Conservation (phyloP, 1,284 basidiomycete genomes). For the Earliella scabrosa region DNA sequence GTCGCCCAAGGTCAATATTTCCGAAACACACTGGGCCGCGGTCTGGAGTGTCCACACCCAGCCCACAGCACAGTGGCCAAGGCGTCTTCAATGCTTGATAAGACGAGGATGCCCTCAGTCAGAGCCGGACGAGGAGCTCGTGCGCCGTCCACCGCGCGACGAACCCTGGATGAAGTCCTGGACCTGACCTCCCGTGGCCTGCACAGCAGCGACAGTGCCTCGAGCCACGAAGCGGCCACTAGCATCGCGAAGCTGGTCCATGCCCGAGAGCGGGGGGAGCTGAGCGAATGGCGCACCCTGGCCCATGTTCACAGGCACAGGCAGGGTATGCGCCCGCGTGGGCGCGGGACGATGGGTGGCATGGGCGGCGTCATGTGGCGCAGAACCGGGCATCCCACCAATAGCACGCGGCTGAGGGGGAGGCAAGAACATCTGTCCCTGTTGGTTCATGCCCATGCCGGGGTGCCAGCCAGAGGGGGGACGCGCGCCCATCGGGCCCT, state of each 20-base stretch:
- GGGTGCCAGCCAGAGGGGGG: slow-evolving; percentile 10
- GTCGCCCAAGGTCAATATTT: neutral
- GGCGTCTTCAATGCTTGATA: slow-evolving; percentile 1
- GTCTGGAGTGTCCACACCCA: slow-evolving; percentile 1
- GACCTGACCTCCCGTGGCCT: neutral
- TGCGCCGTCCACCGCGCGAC: slow-evolving; percentile 9
- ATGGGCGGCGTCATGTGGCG: neutral
- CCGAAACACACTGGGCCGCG: slow-evolving; percentile 6
- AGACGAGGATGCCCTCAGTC: slow-evolving; percentile 1
- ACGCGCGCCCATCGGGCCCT: slow-evolving; percentile 9
- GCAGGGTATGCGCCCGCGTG: slow-evolving; percentile 11
- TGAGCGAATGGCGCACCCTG: neutral
- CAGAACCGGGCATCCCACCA: neutral
- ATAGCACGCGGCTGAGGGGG: slow-evolving; percentile 3
- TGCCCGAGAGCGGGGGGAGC: slow-evolving; percentile 1
- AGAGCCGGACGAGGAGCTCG: slow-evolving; percentile 16
- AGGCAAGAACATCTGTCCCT: slow-evolving; percentile 9
- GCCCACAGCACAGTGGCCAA: slow-evolving; percentile 2
- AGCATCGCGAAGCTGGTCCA: slow-evolving; percentile 6
- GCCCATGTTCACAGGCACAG: slow-evolving; percentile 1
- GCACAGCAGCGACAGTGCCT: neutral
- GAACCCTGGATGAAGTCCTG: slow-evolving; percentile 15
- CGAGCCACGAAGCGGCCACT: slow-evolving; percentile 12
- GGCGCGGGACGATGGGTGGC: neutral
- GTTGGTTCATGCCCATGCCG: neutral